Conservation (phyloP, 805 yeast genomes). For the Candida maesae region DNA sequence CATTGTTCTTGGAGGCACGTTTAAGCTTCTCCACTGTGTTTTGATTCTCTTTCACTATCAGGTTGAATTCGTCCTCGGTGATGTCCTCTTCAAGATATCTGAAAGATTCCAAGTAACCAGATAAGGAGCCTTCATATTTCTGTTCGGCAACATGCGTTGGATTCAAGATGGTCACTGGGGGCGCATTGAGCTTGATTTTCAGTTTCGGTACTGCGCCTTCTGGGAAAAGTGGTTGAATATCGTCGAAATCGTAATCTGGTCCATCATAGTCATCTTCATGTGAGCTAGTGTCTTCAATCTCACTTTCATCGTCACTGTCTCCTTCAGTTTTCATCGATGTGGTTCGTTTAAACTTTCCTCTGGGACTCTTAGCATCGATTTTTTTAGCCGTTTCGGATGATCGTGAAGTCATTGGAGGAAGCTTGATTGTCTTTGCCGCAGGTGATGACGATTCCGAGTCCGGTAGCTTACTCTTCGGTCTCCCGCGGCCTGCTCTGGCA, state of each 20-base stretch:
- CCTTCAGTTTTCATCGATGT: constrained; percentile 1
- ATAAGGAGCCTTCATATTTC: constrained; percentile 36
- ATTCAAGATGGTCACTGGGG: constrained; percentile 51
- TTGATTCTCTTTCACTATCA: constrained; percentile 51
- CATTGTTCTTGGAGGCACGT: constrained; percentile 42
- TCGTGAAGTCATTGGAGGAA: background rate
- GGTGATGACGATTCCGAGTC: constrained; percentile 1
- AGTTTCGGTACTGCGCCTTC: constrained; percentile 20
- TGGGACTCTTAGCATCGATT: background rate
- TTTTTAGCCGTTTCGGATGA: background rate
- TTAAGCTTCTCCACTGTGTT: constrained; percentile 40
- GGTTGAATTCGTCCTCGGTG: constrained; percentile 54
- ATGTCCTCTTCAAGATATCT: constrained; percentile 60
- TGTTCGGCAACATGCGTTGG: constrained; percentile 56
- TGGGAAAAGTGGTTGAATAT: constrained; percentile 4
- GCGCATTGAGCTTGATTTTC: constrained; percentile 32
- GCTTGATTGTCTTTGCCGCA: constrained; percentile 3
- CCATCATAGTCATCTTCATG: constrained; percentile 19
- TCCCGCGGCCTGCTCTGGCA: constrained; percentile 2
- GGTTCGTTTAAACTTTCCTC: background rate
- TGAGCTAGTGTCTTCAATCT: constrained; percentile 5
- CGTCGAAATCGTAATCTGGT: constrained; percentile 11
- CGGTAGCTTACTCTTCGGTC: background rate
- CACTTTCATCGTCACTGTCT: constrained; percentile 7
- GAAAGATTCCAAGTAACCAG: constrained; percentile 49